These are phyloP conservation scores for Hypoxylon sp. DNA, from an alignment of 2,329 filamentous ascomycete genomes.

Conservation along the genomic window DNA sequence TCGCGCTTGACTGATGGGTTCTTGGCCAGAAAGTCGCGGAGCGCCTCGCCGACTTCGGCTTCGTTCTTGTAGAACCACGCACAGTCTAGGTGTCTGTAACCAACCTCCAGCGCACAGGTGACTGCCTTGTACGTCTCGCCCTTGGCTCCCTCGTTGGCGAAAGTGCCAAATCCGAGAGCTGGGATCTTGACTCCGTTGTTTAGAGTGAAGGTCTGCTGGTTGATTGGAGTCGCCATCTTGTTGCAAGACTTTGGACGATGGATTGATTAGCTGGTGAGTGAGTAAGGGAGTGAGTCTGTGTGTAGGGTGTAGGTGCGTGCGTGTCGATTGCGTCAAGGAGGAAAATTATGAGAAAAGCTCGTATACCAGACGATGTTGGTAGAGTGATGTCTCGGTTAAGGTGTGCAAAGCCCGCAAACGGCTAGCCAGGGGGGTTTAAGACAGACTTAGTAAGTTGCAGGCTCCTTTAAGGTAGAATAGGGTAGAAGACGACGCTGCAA, in stretches of 20 bases:
- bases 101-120: slow-evolving; percentile 71
- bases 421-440: slow-evolving; percentile 4
- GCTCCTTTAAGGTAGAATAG: slow-evolving; percentile 27
- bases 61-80: slow-evolving; percentile 81
- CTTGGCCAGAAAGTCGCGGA: slow-evolving; percentile 62
- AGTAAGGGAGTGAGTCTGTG: not conserved
- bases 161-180: slow-evolving; percentile 75
- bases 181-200: slow-evolving; percentile 72
- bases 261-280: not conserved
- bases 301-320: not conserved
- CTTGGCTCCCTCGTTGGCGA: slow-evolving; percentile 74
- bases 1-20: slow-evolving; percentile 64
- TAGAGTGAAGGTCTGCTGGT: slow-evolving; percentile 58
- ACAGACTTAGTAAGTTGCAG: slow-evolving; percentile 32
- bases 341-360: slow-evolving; percentile 10
- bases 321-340: slow-evolving; percentile 15
- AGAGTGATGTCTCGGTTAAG: slow-evolving; percentile 23
- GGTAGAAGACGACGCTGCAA: slow-evolving; percentile 21
- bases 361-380: not conserved
- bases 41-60: slow-evolving; percentile 70
- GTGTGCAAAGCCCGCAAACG: slow-evolving; percentile 24
- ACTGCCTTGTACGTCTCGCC: slow-evolving; percentile 76
- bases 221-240: slow-evolving; percentile 34
- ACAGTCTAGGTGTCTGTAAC: slow-evolving; percentile 78
- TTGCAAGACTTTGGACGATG: not conserved